phyloP scores from a whole-genome alignment of 2,329 filamentous ascomycete genomes.

The Cladophialophora yegresii region DNA sequence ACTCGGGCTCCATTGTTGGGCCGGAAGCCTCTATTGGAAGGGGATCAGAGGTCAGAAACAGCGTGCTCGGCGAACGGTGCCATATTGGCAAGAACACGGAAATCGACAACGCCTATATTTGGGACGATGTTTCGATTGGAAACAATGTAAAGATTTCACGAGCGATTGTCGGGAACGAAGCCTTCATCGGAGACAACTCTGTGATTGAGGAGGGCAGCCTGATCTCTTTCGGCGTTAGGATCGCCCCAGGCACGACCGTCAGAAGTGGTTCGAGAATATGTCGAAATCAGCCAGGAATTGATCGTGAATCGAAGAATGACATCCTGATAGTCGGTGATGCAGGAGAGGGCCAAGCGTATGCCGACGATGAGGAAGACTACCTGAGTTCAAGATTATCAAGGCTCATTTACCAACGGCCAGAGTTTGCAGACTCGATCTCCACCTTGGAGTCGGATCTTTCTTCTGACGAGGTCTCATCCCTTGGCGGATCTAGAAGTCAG shows the following conservation, averaged over 20 bases:
- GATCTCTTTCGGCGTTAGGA: conserved; percentile 73
- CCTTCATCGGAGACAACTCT: conserved; percentile 69
- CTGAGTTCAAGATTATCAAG: conserved; percentile 60
- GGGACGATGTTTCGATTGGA: conserved; percentile 78
- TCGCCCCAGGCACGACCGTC: conserved; percentile 42
- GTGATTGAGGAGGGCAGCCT: conserved; percentile 71
- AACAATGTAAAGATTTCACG: conserved; percentile 71
- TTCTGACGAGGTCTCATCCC: conserved; percentile 42
- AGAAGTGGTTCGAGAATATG: conserved; percentile 31
- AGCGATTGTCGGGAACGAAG: conserved; percentile 75
- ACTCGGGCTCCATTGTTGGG: conserved; percentile 72
- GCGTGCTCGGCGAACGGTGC: conserved; percentile 80
- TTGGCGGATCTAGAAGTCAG: conserved; percentile 61
- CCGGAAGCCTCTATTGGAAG: conserved; percentile 73
- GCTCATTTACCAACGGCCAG: conserved; percentile 54
- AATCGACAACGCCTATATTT: conserved; percentile 79
- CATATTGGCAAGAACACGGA: conserved; percentile 81
- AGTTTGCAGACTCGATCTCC: conserved; percentile 61
- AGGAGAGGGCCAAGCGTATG: conserved; percentile 65
- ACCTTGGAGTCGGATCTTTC: conserved; percentile 61
- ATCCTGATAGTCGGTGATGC: conserved; percentile 57
- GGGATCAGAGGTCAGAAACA: conserved; percentile 69
- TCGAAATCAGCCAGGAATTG: conserved; percentile 12
- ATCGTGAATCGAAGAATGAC: conserved; percentile 47
- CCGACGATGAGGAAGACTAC: conserved; percentile 66